Base-by-base conservation (phyloP, 1,284 basidiomycete genomes). In the Leccinum solheimii region DNA sequence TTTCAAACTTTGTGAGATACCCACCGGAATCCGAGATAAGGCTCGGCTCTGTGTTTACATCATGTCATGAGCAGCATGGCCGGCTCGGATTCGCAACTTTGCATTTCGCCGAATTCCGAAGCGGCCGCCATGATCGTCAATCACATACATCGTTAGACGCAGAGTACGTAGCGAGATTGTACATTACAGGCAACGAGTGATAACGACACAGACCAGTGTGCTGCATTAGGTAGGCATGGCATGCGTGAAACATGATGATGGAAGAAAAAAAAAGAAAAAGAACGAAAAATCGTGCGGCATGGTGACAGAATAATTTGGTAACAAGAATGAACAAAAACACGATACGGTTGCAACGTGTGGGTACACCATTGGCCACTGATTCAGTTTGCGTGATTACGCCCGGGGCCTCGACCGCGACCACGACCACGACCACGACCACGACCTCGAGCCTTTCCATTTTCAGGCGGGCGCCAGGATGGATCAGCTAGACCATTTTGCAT, bases 401-500 rank as follows among this genome's bases (percentile, higher is more conserved):
- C 64, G 50, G 64, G 73, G 48, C 63, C 72, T 59, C 67, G 72
- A 55, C 69, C 60, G 1, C 55, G 53, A 49, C 66, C 72, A 1
- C 66, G 75, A 21, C 74, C 72, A 1, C 66, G 70, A 16, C 77
- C 77, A 1, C 66, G 70, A 16, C 77, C 77, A 43, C 77, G 75
- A 21, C 77, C 78, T 58, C 78, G 77, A 45, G 80, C 76, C 52
- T 77, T 75, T 26, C 62, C 60, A 59, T 59, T 62, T 58, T 61
- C 57, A 40, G 58, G 56, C 23, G 43, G 34, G 50, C 57, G 58
- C 50, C 61, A 49, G 21, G 56, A 59, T 61, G 59, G 21, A 57
- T 64, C 58, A 32, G 57, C 21, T 23, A 14, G 2, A 48, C 45
- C 45, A 48, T 48, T 48, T 11, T 21, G 45, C 13, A 48, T 60